Evolutionary conservation across 2,329 filamentous ascomycete genomes (phyloP).

Genomic region (Sporothrix phasma): DNA sequence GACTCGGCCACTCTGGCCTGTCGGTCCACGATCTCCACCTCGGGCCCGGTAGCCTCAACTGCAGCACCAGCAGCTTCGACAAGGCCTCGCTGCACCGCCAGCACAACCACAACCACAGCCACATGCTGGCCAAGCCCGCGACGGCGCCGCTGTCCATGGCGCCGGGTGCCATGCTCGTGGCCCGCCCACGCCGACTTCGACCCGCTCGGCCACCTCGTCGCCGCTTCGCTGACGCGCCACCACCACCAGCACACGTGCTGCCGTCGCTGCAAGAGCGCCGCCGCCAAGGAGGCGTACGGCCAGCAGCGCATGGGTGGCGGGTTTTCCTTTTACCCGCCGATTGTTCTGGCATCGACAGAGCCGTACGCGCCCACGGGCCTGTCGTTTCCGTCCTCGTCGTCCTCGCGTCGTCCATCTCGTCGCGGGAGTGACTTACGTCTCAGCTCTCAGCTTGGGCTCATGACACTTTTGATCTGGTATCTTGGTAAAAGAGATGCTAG

Average conservation of each 20-base stretch:
- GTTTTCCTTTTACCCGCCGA: conserved; percentile 13
- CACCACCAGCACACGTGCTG: conserved; percentile 1
- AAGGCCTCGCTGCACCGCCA: neutral
- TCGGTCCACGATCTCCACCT: conserved; percentile 10
- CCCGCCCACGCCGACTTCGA: neutral
- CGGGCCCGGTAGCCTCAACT: conserved; percentile 5
- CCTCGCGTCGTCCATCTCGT: conserved; percentile 17
- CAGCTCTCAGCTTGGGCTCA: too few relatives aligned
- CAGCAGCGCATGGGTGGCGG: conserved; percentile 1
- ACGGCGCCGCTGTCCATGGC: conserved; percentile 1
- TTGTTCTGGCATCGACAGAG: conserved; percentile 15
- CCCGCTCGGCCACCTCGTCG: neutral
- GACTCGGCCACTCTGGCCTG: conserved; percentile 10
- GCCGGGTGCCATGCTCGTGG: neutral
- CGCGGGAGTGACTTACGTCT: neutral
- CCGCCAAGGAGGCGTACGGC: neutral
- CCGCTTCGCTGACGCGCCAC: neutral
- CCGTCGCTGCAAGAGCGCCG: conserved; percentile 7
- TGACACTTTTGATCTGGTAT: neutral
- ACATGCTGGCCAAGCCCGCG: neutral
- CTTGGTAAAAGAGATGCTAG: neutral
- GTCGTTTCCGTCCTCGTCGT: conserved; percentile 14
- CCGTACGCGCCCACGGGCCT: conserved; percentile 16
- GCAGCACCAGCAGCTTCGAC: conserved; percentile 13
- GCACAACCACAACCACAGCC: neutral